phyloP scores from a whole-genome alignment of 2,329 filamentous ascomycete species.

The Trichoderma semiorbis region DNA sequence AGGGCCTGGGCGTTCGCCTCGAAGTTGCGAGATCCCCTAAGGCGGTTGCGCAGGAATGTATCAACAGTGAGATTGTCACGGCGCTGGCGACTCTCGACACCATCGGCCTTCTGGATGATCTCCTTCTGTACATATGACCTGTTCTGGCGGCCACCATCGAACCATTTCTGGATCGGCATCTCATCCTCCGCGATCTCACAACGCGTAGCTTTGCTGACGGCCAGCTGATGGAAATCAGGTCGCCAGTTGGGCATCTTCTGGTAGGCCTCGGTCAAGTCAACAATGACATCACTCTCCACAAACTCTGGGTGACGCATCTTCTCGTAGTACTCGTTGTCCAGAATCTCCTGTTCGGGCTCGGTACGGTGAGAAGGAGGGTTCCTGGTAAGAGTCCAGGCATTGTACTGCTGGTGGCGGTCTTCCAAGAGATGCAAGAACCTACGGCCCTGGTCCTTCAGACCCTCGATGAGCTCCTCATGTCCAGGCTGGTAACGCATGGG shows the following conservation, averaged over 20 bases:
- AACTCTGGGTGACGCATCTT: slow-evolving; percentile 39
- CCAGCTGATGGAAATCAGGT: slow-evolving; percentile 31
- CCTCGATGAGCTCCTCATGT: slow-evolving; percentile 34
- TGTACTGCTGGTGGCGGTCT: slow-evolving; percentile 39
- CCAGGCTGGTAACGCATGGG: slow-evolving; percentile 38
- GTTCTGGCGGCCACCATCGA: slow-evolving; percentile 29
- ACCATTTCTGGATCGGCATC: slow-evolving; percentile 39
- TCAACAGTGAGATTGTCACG: slow-evolving; percentile 36
- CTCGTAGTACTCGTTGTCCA: slow-evolving; percentile 30
- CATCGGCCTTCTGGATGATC: slow-evolving; percentile 36
- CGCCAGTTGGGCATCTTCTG: slow-evolving; percentile 39
- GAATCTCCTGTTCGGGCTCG: slow-evolving; percentile 33
- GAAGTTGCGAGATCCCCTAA: slow-evolving; percentile 36
- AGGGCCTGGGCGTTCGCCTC: slow-evolving; percentile 30
- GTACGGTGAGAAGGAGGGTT: slow-evolving; percentile 32
- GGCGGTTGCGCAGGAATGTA: slow-evolving; percentile 33
- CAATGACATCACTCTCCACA: slow-evolving; percentile 42
- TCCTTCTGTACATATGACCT: slow-evolving; percentile 34
- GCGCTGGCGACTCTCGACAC: slow-evolving; percentile 36
- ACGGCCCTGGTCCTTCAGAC: slow-evolving; percentile 32
- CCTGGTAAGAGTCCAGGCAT: slow-evolving; percentile 40
- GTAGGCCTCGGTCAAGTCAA: slow-evolving; percentile 40
- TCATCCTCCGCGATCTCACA: slow-evolving; percentile 34
- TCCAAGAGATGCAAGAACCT: slow-evolving; percentile 33
- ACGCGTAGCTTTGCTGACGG: slow-evolving; percentile 30